Evolutionary conservation across 2,329 filamentous ascomycete species (phyloP).

Genomic region (Aspergillus sp.): DNA sequence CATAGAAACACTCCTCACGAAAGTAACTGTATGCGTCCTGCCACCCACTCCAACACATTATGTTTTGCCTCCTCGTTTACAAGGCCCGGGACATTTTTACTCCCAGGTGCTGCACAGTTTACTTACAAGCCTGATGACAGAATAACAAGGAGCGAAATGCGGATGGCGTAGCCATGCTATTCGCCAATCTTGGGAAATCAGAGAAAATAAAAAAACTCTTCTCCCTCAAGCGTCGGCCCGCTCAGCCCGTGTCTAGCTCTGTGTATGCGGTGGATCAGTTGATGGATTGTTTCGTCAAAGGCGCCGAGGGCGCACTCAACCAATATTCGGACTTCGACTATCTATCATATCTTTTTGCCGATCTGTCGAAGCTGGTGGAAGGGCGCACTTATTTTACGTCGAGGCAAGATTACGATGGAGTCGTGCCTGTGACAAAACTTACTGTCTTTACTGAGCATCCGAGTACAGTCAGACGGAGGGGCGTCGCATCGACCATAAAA

Average conservation of each 20-base stretch:
- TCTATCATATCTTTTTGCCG: constrained; percentile 89
- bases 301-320: constrained; percentile 79
- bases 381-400: constrained; percentile 73
- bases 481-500: constrained; percentile 96
- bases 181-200: constrained; percentile 87
- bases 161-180: constrained; percentile 83
- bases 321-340: constrained; percentile 86
- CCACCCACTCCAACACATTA: constrained; percentile 19
- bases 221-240: constrained; percentile 64
- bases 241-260: constrained; percentile 70
- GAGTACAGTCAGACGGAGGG: constrained; percentile 78
- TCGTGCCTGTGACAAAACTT: constrained; percentile 89
- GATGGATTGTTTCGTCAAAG: constrained; percentile 94
- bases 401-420: constrained; percentile 71
- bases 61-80: too few species aligned
- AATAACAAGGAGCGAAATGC: constrained; percentile 70
- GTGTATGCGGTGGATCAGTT: constrained; percentile 81
- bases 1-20: constrained; percentile 68
- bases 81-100: not conserved
- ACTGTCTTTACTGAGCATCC: constrained; percentile 91
- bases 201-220: constrained; percentile 70
- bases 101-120: not conserved
- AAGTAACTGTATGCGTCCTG: constrained; percentile 69
- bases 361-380: constrained; percentile 78
- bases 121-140: constrained; percentile 22